These are phyloP conservation scores for Penicillium psychrosexuale DNA, from an alignment of 2,329 filamentous ascomycete genomes.

Conservation along the genomic window DNA sequence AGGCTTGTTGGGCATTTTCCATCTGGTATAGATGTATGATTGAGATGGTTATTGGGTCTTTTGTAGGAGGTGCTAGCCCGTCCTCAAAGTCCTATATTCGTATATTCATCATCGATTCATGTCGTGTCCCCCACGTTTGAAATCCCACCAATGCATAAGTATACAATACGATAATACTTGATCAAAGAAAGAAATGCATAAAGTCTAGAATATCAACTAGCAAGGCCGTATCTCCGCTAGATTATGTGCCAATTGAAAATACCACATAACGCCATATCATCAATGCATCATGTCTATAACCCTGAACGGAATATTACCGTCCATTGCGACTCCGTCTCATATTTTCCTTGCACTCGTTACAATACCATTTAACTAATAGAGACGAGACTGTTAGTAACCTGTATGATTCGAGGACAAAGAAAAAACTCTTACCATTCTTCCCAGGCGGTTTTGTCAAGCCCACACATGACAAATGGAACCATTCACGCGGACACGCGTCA, in stretches of 20 bases:
- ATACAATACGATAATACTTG: not conserved
- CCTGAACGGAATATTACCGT: slow-evolving; percentile 17
- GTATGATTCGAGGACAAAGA: not conserved
- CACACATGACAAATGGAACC: slow-evolving; percentile 81
- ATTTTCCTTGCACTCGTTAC: slow-evolving; percentile 71
- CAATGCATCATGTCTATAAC: not conserved
- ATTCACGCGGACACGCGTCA: slow-evolving; percentile 69
- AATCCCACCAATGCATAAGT: not conserved
- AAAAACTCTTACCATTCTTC: slow-evolving; percentile 61
- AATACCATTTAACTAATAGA: slow-evolving; percentile 73
- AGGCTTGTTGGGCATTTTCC: not conserved
- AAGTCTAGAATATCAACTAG: slow-evolving; percentile 1
- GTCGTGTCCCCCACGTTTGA: not conserved
- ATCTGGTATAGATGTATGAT: slow-evolving; percentile 1
- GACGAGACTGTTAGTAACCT: slow-evolving; percentile 18
- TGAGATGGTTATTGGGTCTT: not conserved
- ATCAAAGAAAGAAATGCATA: not conserved
- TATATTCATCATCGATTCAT: not conserved
- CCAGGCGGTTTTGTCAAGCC: slow-evolving; percentile 75
- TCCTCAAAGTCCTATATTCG: not conserved
- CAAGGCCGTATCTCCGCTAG: not conserved
- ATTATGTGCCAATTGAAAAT: not conserved
- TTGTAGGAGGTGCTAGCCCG: not conserved
- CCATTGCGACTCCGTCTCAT: slow-evolving; percentile 54
- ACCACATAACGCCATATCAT: slow-evolving; percentile 8